phyloP scores from a whole-genome alignment of 441 rosid genomes.

The Isatis lusitanica region DNA sequence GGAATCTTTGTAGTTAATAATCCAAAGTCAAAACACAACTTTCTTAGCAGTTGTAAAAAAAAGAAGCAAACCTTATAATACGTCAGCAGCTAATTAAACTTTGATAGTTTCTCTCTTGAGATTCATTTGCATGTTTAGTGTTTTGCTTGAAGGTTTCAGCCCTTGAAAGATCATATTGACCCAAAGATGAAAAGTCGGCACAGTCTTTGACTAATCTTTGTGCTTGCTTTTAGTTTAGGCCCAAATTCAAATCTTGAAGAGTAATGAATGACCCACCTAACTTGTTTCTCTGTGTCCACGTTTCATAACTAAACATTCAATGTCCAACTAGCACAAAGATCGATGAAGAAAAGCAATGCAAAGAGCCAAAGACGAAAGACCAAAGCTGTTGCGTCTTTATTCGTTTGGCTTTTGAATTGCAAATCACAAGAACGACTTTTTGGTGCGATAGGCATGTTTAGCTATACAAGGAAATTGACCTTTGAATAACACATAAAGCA shows the following conservation, averaged over 20 bases:
- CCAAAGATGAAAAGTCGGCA: not conserved
- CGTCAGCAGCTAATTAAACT: not conserved
- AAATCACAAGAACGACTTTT: conserved; percentile 27
- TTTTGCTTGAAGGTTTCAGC: not conserved
- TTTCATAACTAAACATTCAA: not conserved
- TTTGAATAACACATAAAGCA: conserved; percentile 30
- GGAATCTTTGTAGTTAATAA: conserved; percentile 15
- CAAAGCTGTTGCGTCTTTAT: conserved; percentile 15
- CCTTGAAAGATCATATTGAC: conserved; percentile 2
- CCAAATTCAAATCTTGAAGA: not conserved
- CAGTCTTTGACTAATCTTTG: not conserved
- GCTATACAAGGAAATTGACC: conserved; percentile 22
- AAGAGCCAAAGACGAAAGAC: not conserved
- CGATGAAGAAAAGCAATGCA: conserved; percentile 1
- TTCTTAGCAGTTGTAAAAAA: not conserved
- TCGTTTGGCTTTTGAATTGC: conserved; percentile 11
- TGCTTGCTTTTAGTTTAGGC: conserved; percentile 6
- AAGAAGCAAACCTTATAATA: not conserved
- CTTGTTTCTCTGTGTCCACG: not conserved
- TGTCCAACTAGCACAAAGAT: conserved; percentile 10
- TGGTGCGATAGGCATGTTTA: conserved; percentile 10
- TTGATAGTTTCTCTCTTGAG: conserved; percentile 12
- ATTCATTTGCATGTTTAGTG: not conserved
- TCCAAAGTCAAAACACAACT: conserved; percentile 33
- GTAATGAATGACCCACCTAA: not conserved